Percentiles rank a stretch among this genome's conserved stretches.
Evolutionary conservation across 306 rosid species (phyloP).

Genomic region (Quercus ilex): DNA sequence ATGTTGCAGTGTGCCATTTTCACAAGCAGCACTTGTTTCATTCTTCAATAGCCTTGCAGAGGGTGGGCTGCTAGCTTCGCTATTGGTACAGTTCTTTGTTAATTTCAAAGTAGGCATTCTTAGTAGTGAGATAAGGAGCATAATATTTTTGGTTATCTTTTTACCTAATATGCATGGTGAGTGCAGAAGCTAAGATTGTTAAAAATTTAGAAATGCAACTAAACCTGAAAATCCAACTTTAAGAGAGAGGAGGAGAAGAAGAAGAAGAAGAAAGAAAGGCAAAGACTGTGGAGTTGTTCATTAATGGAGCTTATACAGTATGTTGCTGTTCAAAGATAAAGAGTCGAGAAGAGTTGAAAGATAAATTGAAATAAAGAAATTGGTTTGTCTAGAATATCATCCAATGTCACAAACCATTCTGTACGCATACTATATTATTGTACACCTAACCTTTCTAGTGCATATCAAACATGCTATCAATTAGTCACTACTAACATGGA

Average conservation of each 20-base stretch:
- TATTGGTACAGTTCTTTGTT: constrained; percentile 45
- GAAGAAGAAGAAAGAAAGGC: background rate
- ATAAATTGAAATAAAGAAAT: background rate
- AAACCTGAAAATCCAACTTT: background rate
- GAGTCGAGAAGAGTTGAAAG: background rate
- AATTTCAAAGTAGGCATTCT: background rate
- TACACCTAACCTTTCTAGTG: background rate
- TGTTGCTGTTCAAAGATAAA: background rate
- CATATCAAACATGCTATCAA: background rate
- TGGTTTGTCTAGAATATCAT: background rate
- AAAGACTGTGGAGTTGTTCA: background rate
- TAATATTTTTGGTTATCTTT: background rate
- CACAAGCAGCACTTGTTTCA: constrained; percentile 62
- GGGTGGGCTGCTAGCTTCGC: constrained; percentile 60
- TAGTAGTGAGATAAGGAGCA: background rate
- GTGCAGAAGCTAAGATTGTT: background rate
- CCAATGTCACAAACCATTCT: background rate
- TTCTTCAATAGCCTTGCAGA: constrained; percentile 78
- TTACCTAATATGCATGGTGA: background rate
- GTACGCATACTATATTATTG: background rate
- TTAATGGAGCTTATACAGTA: background rate
- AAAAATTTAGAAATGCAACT: background rate
- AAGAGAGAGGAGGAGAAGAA: background rate
- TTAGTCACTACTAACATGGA: background rate
- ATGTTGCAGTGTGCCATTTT: constrained; percentile 63